Base-by-base conservation (phyloP, 2,329 filamentous ascomycete genomes). In the Colletotrichum echinochloae region DNA sequence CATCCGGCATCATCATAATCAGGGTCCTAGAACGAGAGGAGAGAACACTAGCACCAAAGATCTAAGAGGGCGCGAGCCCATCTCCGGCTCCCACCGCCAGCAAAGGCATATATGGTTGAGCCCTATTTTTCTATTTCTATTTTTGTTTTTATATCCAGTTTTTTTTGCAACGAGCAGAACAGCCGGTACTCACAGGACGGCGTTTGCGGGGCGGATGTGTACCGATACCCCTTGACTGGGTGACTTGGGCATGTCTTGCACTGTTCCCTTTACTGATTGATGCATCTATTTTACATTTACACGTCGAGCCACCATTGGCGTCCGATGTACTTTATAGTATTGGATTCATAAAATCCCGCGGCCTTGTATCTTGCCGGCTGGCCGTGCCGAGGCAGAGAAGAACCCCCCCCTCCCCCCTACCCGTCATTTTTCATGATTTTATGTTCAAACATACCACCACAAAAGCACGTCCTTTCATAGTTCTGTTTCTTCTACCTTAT, bases 11-110 rank as follows among this genome's bases (percentile, higher is more conserved):
- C 39, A 8, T 20, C 23, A 41, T 56, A n/a, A 62, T 59, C 30
- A 35, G 16, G 52, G 55, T 46, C 54, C 39, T 48, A 46, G 30
- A 60, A 65, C n/a, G 39, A 59, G 55, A 63, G 44, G 48, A 49
- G 33, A 65, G 35, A 37, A 20, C 52, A 37, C 51, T 48, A 52
- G 60, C 60, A 71, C 70, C 33, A 55, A 70, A 71, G 66, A 65
- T 61, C 18, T 30, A 71, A 71, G 66, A 65, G 56, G 69, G 69
- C 60, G 69, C 69, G 44, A 71, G 69, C 69, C 69, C 66, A 65
- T 65, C 60, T 20, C 26, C 28, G 33, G 35, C 63, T 60, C 52
- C 33, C 30, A 30, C 46, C 12, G 26, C 23, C 57, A 54, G 39
- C 37, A 23, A 23, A 48, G 30, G 49, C n/a, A 41, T n/a, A 8